phyloP scores from a whole-genome alignment of 2,329 filamentous ascomycete genomes.

The Spiromastix sp. region DNA sequence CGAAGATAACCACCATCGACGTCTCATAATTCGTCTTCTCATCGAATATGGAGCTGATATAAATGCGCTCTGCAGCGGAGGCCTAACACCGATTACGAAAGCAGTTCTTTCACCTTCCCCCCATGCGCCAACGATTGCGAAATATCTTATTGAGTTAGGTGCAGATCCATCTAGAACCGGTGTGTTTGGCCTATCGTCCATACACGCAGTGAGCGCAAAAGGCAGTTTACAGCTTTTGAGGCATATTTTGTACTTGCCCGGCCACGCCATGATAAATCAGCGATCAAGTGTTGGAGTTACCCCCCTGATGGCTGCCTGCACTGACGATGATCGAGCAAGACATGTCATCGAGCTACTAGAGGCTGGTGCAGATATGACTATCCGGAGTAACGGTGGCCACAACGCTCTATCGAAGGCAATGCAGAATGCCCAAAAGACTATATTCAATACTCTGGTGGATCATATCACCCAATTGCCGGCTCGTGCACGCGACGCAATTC shows the following conservation, averaged over 20 bases:
- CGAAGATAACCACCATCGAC: neutral
- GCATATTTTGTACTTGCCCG: neutral
- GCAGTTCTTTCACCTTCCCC: constrained; percentile 2
- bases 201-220: neutral
- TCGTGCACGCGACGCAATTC: neutral
- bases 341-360: neutral
- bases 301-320: neutral
- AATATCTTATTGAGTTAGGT: constrained; percentile 2
- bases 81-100: constrained; percentile 1
- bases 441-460: neutral
- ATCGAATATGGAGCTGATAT: constrained; percentile 1
- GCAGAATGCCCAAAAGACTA: neutral
- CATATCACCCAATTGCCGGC: neutral
- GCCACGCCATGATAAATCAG: neutral
- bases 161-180: neutral
- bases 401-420: neutral
- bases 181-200: too few species aligned
- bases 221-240: neutral
- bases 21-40: constrained; percentile 3
- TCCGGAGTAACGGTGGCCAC: neutral
- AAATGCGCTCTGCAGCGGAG: neutral
- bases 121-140: neutral
- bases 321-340: neutral
- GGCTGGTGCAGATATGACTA: neutral
- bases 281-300: neutral